Base-by-base conservation (phyloP, 352 stramenopile genomes). In the Globisporangium cederbergense region DNA sequence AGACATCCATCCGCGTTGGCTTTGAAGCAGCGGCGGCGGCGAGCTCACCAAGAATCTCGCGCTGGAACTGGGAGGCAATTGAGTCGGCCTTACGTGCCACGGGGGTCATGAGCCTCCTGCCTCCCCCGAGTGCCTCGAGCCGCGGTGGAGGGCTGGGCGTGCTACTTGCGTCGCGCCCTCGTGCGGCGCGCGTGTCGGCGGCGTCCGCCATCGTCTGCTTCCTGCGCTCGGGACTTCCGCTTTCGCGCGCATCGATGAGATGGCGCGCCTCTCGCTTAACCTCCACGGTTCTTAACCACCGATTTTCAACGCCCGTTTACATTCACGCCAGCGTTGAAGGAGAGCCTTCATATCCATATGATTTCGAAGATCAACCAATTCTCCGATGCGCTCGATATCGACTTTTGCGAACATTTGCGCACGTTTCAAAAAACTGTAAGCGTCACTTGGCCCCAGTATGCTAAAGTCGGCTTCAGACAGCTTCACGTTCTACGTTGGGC, bases 11-110 rank as follows among this genome's bases (percentile, higher is more conserved):
- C 3, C 32, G 52, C 32, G 32, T 36, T 20, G 28, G n/a, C 16
- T 34, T 43, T 0, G 45, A 30, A 2, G 25, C 2, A 28, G 25
- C 25, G 25, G 25, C 25, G 25, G 25, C 25, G 25, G 58, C 60
- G 6, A 64, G 49, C 20, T 79, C 69, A 49, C 71, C 70, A 55
- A 90, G 65, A 34, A 91, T 84, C 70, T 89, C 78, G 42, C 78
- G 78, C 75, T 89, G 82, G 47, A 89, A 68, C 64, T 83, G 75
- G 52, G 73, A 79, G 8, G 77, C 81, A 62, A 89, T 75, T 32
- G 73, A 87, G 25, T 88, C 82, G 40, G 67, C 55, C 16, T 66
- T 69, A n/a, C 62, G 51, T 18, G 53, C 30, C 22, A 52, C 60
- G 58, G 79, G 72, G 52, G 72, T 61, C 22, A 58, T 59, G 50